Percentiles rank a stretch among this genome's conserved stretches.
Conservation (phyloP, 2,329 filamentous ascomycete species). For the Penicillium sp. region DNA sequence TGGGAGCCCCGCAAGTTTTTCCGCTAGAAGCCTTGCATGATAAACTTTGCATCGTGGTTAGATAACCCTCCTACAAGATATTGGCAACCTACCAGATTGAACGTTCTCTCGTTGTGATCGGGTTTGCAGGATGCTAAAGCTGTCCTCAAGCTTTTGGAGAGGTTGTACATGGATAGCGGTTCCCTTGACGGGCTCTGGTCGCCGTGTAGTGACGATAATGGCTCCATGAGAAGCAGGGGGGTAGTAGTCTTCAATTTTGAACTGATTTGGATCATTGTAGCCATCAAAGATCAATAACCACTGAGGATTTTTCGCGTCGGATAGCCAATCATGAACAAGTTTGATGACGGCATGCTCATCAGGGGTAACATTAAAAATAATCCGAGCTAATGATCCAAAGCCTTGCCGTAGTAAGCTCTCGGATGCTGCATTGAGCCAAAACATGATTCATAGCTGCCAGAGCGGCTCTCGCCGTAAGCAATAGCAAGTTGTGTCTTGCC, state of each 20-base stretch:
- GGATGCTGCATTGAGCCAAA: constrained; percentile 4
- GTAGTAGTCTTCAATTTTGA: constrained; percentile 10
- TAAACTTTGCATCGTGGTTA: no score
- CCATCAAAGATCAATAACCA: constrained; percentile 27
- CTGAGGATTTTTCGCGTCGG: constrained; percentile 10
- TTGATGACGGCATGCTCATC: no score
- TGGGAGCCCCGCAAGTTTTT: constrained; percentile 3
- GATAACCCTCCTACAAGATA: no score
- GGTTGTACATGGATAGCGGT: not conserved
- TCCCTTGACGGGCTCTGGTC: not conserved
- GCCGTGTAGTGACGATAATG: constrained; percentile 22
- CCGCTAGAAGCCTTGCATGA: not conserved
- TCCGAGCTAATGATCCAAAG: not conserved
- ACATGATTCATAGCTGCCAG: not conserved
- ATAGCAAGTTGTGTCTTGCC: constrained; percentile 9
- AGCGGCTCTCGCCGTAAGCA: not conserved
- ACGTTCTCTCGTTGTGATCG: constrained; percentile 3
- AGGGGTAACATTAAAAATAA: constrained; percentile 1
- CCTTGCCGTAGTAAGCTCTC: constrained; percentile 1
- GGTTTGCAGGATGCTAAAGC: constrained; percentile 1
- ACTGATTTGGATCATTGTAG: constrained; percentile 15
- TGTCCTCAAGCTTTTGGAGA: not conserved
- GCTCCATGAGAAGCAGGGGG: constrained; percentile 14
- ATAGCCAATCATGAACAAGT: constrained; percentile 16
- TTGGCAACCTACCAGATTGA: not conserved